phyloP scores from a whole-genome alignment of 2,329 filamentous ascomycete genomes.

The Immersiporthe knoxdaviesiana region DNA sequence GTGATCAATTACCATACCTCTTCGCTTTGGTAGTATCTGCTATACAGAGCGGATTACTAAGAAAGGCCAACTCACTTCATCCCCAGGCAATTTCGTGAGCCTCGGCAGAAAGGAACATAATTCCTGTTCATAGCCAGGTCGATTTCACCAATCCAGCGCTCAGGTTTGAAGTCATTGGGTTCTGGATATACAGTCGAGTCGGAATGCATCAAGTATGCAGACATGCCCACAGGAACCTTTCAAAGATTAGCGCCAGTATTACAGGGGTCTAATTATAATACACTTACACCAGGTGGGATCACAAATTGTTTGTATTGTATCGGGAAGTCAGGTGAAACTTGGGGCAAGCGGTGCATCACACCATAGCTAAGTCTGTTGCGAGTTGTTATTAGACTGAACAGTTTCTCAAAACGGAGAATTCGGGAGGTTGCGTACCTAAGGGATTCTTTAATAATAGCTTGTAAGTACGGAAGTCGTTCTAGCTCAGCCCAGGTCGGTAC shows the following conservation, averaged over 20 bases:
- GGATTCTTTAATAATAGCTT: not conserved
- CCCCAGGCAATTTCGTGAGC: not conserved
- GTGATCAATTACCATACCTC: too few species aligned
- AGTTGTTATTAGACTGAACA: not conserved
- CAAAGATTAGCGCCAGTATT: too few species aligned
- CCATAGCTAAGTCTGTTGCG: not conserved
- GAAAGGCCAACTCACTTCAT: not conserved
- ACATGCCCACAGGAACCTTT: constrained; percentile 29
- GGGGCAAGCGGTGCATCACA: not conserved
- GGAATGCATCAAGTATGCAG: constrained; percentile 35
- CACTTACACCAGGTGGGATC: not conserved
- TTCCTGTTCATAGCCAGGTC: not conserved
- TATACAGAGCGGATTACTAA: not conserved
- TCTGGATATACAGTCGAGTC: constrained; percentile 33
- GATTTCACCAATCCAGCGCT: constrained; percentile 31
- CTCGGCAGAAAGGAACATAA: not conserved
- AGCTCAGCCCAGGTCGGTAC: not conserved
- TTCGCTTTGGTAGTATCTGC: not conserved
- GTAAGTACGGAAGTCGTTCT: not conserved
- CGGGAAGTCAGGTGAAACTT: not conserved
- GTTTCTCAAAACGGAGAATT: too few species aligned
- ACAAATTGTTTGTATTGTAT: not conserved
- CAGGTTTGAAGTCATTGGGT: constrained; percentile 33
- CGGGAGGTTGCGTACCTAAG: not conserved
- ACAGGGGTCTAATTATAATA: not conserved